These are phyloP conservation scores for Pichia californica DNA, from an alignment of 805 yeast genomes.

Conservation along the genomic window DNA sequence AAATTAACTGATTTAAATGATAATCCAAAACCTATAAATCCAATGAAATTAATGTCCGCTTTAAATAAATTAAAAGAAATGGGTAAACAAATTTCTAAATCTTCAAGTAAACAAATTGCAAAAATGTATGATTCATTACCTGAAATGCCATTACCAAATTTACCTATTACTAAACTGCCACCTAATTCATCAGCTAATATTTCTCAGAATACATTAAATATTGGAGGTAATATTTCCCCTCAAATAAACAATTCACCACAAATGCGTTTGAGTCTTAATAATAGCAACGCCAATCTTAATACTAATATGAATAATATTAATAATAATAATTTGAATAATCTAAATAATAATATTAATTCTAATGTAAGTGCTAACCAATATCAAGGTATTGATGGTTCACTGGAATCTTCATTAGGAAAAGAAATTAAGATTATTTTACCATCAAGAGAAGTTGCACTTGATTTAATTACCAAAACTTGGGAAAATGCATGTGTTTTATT, in stretches of 20 bases:
- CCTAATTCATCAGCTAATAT: conserved; percentile 1
- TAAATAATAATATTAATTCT: not conserved
- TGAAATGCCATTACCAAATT: conserved; percentile 26
- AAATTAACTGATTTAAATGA: conserved; percentile 28
- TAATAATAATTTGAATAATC: not conserved
- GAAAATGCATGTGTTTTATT: conserved; percentile 79
- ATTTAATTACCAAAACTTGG: conserved; percentile 73
- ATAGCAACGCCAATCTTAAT: not conserved
- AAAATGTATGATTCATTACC: conserved; percentile 25
- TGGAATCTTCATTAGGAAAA: conserved; percentile 33
- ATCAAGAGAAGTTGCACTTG: conserved; percentile 63
- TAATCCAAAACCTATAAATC: conserved; percentile 28
- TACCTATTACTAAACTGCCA: conserved; percentile 20
- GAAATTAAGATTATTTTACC: conserved; percentile 66
- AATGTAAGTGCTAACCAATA: conserved; percentile 11
- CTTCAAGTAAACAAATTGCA: conserved; percentile 19
- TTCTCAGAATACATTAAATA: no score
- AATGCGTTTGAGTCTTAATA: not conserved
- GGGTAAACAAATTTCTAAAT: conserved; percentile 15
- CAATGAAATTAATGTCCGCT: conserved; percentile 27
- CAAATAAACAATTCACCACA: not conserved
- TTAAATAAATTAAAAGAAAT: conserved; percentile 23
- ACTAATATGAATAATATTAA: not conserved
- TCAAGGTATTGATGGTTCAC: conserved; percentile 33
- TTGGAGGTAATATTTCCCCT: no score